These are phyloP conservation scores for Clarireedia paspali DNA, from an alignment of 2,329 filamentous ascomycete species.

Conservation along the genomic window DNA sequence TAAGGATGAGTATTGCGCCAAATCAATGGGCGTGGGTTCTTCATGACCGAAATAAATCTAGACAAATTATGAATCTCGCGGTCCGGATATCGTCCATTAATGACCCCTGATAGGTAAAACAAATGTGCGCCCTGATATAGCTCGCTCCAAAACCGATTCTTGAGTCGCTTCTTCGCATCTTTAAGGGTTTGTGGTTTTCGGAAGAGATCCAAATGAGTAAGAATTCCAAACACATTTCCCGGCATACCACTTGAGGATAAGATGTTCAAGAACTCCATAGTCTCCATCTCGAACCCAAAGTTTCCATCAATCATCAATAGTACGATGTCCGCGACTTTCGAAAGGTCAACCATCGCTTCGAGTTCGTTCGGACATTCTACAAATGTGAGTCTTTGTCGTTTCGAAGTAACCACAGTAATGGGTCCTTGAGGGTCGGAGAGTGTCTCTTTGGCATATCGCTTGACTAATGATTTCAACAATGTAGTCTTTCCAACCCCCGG, in stretches of 20 bases:
- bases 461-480: slow-evolving; percentile 86
- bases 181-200: slow-evolving; percentile 86
- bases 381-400: slow-evolving; percentile 89
- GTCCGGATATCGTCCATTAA: slow-evolving; percentile 95
- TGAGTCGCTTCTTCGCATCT: slow-evolving; percentile 91
- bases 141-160: slow-evolving; percentile 94
- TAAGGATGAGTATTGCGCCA: slow-evolving; percentile 98
- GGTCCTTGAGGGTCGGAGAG: slow-evolving; percentile 84
- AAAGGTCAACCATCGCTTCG: slow-evolving; percentile 92
- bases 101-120: slow-evolving; percentile 92
- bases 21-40: slow-evolving; percentile 90
- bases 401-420: slow-evolving; percentile 92
- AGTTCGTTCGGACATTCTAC: slow-evolving; percentile 96
- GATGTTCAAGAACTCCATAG: slow-evolving; percentile 97
- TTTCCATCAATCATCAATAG: slow-evolving; percentile 98
- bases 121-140: slow-evolving; percentile 94
- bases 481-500: slow-evolving; percentile 95
- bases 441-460: slow-evolving; percentile 92
- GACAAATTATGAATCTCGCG: slow-evolving; percentile 93
- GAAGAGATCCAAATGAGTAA: slow-evolving; percentile 95
- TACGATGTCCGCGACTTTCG: slow-evolving; percentile 96
- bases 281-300: slow-evolving; percentile 99
- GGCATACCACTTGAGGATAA: slow-evolving; percentile 95
- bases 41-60: slow-evolving; percentile 96
- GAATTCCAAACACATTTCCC: slow-evolving; percentile 93